Base-by-base conservation (phyloP, 768 basidiomycete genomes). In the Pisolithus albus region DNA sequence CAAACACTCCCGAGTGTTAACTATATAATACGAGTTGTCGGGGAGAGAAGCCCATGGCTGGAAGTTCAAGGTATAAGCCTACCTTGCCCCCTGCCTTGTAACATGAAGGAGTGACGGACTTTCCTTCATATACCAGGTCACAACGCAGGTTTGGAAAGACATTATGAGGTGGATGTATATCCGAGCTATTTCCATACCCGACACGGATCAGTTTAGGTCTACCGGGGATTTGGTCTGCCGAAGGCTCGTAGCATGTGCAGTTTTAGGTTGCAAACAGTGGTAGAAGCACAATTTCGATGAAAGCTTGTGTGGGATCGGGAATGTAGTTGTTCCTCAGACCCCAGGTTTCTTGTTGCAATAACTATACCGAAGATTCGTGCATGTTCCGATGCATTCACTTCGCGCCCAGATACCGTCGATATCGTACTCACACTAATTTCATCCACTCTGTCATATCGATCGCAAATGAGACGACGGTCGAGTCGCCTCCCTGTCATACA, bases 161-260 rank as follows among this genome's bases (percentile, higher is more conserved):
- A 79, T 59, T 88, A 86, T 0, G 83, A 83, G 15, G 74, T 66
- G 54, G 82, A 79, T 49, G 88, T 84, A 62, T 88, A 91, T 15
- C 72, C 66, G 53, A 92, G 70, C 63, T 92, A 84, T 51, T 81
- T 76, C 11, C 62, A 62, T 88, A 91, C 56, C 66, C 66, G 26
- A 59, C 58, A 66, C 81, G 84, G 9, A 81, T 57, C 2, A 55
- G n/a, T 58, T 49, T 30, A 74, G 34, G 3, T 34, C 34, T 59
- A 36, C 21, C 42, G 52, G 53, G 39, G 3, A 49, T 0, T 32
- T 13, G 36, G 28, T 46, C 49, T 16, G 56, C n/a, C 19, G 24
- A 47, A 21, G 21, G 23, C 28, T 46, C 15, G 6, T 18, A 44
- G 23, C 41, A 23, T 46, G 19, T 46, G 26, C 23, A 69, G 51